phyloP scores from a whole-genome alignment of 1,284 basidiomycete genomes.

The Xerocomus cyaneibrunnescens region DNA sequence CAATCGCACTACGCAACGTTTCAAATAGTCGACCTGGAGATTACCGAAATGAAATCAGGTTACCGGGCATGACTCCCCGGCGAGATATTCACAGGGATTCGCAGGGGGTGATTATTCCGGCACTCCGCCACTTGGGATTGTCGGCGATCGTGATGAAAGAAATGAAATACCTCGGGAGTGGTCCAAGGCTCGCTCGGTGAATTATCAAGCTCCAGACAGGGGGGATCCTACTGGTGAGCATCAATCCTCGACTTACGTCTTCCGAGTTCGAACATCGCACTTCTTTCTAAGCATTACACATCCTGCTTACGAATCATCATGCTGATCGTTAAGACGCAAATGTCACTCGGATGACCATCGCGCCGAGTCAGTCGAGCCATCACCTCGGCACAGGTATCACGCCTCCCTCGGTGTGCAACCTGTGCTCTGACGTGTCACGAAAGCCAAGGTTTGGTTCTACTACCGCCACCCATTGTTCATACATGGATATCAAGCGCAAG shows the following conservation, averaged over 20 bases:
- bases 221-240: not conserved
- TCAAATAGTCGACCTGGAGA: constrained; percentile 12
- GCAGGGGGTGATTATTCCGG: constrained; percentile 3
- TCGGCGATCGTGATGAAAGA: constrained; percentile 14
- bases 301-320: constrained; percentile 10
- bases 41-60: constrained; percentile 31
- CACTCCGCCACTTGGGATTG: not conserved
- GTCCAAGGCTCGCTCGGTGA: not conserved
- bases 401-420: not conserved
- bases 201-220: not conserved
- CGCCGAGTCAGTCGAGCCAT: constrained; percentile 11
- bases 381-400: constrained; percentile 8
- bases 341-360: constrained; percentile 4
- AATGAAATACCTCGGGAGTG: constrained; percentile 4
- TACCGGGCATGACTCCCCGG: constrained; percentile 3
- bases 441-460: not conserved
- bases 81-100: not conserved
- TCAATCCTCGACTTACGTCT: not conserved
- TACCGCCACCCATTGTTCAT: not conserved
- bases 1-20: constrained; percentile 1
- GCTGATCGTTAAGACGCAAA: constrained; percentile 8
- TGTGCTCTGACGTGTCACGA: not conserved
- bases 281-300: constrained; percentile 1
- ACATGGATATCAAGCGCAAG: not conserved
- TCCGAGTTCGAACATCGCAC: not conserved